Evolutionary conservation across 176 grass and related monocot species (phyloP).

Genomic region (Triticum dicoccoides): DNA sequence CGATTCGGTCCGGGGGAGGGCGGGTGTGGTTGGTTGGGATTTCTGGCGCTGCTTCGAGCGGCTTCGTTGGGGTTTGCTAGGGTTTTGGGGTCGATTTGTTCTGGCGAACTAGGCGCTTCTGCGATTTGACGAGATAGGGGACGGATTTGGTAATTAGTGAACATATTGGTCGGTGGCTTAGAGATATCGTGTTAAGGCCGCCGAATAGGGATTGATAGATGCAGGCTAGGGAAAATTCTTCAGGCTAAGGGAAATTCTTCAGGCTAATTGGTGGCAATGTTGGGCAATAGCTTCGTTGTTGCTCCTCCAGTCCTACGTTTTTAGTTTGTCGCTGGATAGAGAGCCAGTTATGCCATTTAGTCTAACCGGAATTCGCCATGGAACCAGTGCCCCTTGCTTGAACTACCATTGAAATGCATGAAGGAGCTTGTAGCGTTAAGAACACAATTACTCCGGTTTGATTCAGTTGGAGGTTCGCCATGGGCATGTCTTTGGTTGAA

Average conservation of each 20-base stretch:
- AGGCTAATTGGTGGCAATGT: background rate
- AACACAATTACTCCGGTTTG: background rate
- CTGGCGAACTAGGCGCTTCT: background rate
- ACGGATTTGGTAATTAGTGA: background rate
- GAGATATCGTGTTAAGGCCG: background rate
- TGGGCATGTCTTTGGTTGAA: background rate
- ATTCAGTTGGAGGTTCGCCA: background rate
- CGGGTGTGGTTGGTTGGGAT: background rate
- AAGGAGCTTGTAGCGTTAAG: background rate
- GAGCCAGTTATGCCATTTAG: background rate
- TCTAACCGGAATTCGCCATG: background rate
- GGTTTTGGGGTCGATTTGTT: constrained; percentile 18
- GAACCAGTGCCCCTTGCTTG: background rate
- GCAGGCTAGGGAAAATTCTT: background rate
- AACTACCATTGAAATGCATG: background rate
- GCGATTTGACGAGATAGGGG: background rate
- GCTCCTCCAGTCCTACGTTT: background rate
- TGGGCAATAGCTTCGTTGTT: background rate
- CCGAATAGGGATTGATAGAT: background rate
- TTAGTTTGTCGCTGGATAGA: background rate
- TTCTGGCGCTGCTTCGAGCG: background rate
- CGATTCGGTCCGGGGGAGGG: background rate
- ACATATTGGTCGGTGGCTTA: background rate
- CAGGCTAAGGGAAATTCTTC: background rate
- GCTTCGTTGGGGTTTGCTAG: constrained; percentile 25